phyloP scores from a whole-genome alignment of 495 filamentous ascomycete genomes.

The Poronia punctata region DNA sequence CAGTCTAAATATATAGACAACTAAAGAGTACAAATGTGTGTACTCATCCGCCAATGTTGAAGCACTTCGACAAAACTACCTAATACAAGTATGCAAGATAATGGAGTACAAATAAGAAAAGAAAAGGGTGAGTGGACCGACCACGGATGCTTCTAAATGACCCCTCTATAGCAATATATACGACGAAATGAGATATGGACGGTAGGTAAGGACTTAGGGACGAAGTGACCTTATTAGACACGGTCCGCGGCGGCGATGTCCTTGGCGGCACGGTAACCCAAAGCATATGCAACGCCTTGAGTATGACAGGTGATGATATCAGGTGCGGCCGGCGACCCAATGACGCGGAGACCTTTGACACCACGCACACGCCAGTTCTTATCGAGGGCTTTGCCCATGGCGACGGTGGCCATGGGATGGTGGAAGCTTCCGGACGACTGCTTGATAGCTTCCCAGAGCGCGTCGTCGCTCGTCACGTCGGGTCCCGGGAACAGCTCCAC shows the following conservation, averaged over 20 bases:
- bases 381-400: constrained; percentile 4
- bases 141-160: no score
- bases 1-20: no score
- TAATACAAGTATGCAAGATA: no score
- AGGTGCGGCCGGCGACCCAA: constrained; percentile 3
- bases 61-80: no score
- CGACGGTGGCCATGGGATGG: constrained; percentile 12
- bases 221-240: constrained; percentile 3
- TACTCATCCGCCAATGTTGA: no score
- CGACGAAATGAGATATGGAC: no score
- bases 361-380: constrained; percentile 7
- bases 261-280: constrained; percentile 7
- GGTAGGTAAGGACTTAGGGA: no score
- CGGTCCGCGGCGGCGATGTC: constrained; percentile 7
- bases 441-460: constrained; percentile 8
- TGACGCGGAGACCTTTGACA: constrained; percentile 5
- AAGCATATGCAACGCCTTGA: constrained; percentile 7
- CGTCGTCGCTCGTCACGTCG: constrained; percentile 10
- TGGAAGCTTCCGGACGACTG: constrained; percentile 1
- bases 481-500: constrained; percentile 5
- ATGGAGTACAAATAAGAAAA: no score
- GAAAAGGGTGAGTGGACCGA: no score
- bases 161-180: no score
- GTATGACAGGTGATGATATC: constrained; percentile 5
- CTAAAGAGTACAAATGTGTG: no score